Evolutionary conservation across 1,284 basidiomycete genomes (phyloP), one percentile per base, ranked within the genome.

Genomic region (Trametes pubescens): DNA sequence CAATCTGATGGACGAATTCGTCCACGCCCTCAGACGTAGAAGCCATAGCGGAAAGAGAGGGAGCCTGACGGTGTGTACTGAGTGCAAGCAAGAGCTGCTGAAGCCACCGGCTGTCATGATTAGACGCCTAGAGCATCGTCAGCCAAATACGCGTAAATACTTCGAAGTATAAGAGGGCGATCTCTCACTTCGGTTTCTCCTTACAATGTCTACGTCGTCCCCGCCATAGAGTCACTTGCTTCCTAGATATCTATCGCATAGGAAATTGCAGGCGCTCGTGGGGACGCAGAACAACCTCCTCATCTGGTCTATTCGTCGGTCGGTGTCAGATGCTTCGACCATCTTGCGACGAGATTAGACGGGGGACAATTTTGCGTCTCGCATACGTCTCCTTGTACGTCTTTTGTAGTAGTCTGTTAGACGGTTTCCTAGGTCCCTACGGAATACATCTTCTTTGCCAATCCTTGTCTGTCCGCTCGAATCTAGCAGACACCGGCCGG

Each of bases 1-100:
- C 93, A 38, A 94, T 78, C 63, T 90, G 86, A 74, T 94, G 93
- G 38, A 83, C 85, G 73, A 93, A 94, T 18, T 84, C 82, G 61
- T 88, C 83, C 11, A 68, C 61, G 14, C 61, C 60, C 6, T 61
- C 44, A 6, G 65, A 58, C 2, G 69, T 48, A 40, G 72, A 70
- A 48, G 69, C 68, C 70, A 72, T 73, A 14, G 49, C n/a, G 29
- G 32, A 46, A 11, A 40, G 53, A 14, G 16, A 43, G 37, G 14
- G n/a, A 51, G 59, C 57, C 48, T 26, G 44, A 44, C 21, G 40
- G 22, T 59, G 35, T 49, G 47, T 32, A 47, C 5, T 14, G 35
- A 37, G n/a, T 48, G 10, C 46, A 49, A 32, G 18, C 8, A 22
- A 9, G 18, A 29, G 29, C 52, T 9, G 44, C 59, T 24, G n/a